phyloP scores from a whole-genome alignment of 2,329 filamentous ascomycete species.

The Aspergillus sclerotialis region DNA sequence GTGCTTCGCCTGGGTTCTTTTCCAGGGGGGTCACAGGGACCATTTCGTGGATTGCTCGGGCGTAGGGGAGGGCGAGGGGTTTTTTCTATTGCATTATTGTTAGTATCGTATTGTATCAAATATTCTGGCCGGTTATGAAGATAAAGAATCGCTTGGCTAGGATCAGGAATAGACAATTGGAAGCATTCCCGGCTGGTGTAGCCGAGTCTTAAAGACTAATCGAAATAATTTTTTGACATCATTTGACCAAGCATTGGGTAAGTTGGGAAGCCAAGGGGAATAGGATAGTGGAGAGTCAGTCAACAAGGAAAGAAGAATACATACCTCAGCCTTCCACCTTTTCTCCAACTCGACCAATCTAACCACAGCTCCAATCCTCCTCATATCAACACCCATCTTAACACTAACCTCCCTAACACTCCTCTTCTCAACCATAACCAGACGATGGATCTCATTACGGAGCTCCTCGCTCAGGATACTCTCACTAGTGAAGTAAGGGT shows the following conservation, averaged over 20 bases:
- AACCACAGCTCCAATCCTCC: slow-evolving; percentile 77
- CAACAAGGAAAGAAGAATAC: slow-evolving; percentile 23
- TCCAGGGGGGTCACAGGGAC: slow-evolving; percentile 59
- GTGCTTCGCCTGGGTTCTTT: slow-evolving; percentile 24
- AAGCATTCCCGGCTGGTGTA: slow-evolving; percentile 45
- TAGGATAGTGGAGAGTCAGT: not conserved
- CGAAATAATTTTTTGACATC: slow-evolving; percentile 58
- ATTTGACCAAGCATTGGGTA: slow-evolving; percentile 3
- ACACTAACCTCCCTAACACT: slow-evolving; percentile 71
- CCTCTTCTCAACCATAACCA: slow-evolving; percentile 58
- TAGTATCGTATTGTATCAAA: too few species aligned
- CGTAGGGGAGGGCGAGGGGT: slow-evolving; percentile 67
- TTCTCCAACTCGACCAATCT: slow-evolving; percentile 81
- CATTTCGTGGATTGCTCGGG: slow-evolving; percentile 70
- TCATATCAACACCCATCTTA: slow-evolving; percentile 70
- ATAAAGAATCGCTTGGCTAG: too few species aligned
- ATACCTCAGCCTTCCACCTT: slow-evolving; percentile 67
- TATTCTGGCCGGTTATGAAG: too few species aligned
- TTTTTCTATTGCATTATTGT: slow-evolving; percentile 49
- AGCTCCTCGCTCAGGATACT: slow-evolving; percentile 67
- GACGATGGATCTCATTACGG: slow-evolving; percentile 65
- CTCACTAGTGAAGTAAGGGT: slow-evolving; percentile 63
- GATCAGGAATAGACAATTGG: slow-evolving; percentile 47
- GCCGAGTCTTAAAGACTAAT: slow-evolving; percentile 99
- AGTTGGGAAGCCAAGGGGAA: slow-evolving; percentile 3